Base-by-base conservation (phyloP, 345 rosid species). In the Xanthoceras sorbifolium region DNA sequence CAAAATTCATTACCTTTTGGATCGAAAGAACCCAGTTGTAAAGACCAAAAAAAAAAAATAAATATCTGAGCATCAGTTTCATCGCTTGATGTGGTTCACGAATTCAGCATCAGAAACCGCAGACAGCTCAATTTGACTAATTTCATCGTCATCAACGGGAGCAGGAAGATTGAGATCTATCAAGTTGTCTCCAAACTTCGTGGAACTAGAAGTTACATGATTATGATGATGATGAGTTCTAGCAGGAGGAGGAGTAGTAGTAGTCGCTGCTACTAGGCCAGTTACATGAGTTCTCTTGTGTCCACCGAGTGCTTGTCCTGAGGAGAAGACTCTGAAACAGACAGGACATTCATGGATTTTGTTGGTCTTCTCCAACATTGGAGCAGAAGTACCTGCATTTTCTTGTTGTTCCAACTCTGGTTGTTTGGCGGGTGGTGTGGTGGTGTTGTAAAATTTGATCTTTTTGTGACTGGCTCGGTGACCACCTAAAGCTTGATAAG, bases 241-340 rank as follows among this genome's bases (percentile, higher is more conserved):
- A 29, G 81, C 82, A 60, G 87, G 76, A 67, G 62, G n/a, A n/a
- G 62, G n/a, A 55, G 25, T 55, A 20, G 61, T 54, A 14, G 79
- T 20, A 22, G 84, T 26, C 54, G 76, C 52, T 62, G 83, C 69
- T 38, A 77, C 76, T 76, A 74, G 62, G 54, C 84, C 88, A 29
- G 76, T 76, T 23, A 89, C 87, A 67, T 96, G 99, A 63, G 99
- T 90, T 86, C 99, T 86, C 71, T 96, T 96, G 73, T 96, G 99
- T 17, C 99, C 99, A 23, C 99, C 99, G 22, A 96, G 89, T 0
- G 99, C 99, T 89, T 96, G 99, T 34, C 99, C 99, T 0, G 99
- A 93, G 4, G 91, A 73, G 67, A 96, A 96, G 26, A 91, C 94
- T 82, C 94, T 86, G 3, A 84, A 76, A 85, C 99, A 96, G 67